These are phyloP conservation scores for Hippophae tibetana DNA, from an alignment of 306 rosid species.

Conservation along the genomic window DNA sequence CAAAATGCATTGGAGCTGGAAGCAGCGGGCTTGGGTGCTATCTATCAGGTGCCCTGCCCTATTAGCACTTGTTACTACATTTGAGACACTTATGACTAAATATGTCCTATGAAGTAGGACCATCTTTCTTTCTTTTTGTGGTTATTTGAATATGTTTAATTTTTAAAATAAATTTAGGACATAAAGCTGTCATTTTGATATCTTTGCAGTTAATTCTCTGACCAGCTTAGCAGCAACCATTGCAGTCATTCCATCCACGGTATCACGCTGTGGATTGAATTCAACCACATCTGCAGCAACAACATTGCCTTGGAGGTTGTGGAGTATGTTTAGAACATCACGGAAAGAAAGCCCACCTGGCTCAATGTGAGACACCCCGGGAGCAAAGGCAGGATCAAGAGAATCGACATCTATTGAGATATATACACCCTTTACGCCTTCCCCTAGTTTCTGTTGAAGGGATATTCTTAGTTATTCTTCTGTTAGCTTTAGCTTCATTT, in stretches of 20 bases:
- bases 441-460: slow-evolving; percentile 75
- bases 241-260: slow-evolving; percentile 95
- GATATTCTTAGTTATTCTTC: background rate
- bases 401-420: slow-evolving; percentile 85
- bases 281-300: slow-evolving; percentile 90
- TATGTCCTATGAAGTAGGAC: slow-evolving; percentile 1
- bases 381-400: slow-evolving; percentile 96
- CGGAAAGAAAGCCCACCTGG: slow-evolving; percentile 96
- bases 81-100: background rate
- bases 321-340: slow-evolving; percentile 79
- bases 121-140: background rate
- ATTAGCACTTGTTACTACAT: too few relatives aligned
- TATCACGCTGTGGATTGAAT: slow-evolving; percentile 89
- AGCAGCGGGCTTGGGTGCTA: too few relatives aligned
- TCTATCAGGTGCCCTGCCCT: too few relatives aligned
- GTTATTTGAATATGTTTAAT: too few relatives aligned
- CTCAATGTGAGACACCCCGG: slow-evolving; percentile 95
- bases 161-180: too few relatives aligned
- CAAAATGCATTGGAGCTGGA: too few relatives aligned
- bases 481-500: background rate
- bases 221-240: slow-evolving; percentile 98
- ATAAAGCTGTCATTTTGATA: slow-evolving; percentile 41
- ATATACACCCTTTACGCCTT: slow-evolving; percentile 87
- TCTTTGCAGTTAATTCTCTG: slow-evolving; percentile 81
- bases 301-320: slow-evolving; percentile 74